A percentile compares a stretch with the other conserved stretches of the same genome.
phyloP scores from a whole-genome alignment of 768 basidiomycete genomes.

The Pulveroboletus sp. region DNA sequence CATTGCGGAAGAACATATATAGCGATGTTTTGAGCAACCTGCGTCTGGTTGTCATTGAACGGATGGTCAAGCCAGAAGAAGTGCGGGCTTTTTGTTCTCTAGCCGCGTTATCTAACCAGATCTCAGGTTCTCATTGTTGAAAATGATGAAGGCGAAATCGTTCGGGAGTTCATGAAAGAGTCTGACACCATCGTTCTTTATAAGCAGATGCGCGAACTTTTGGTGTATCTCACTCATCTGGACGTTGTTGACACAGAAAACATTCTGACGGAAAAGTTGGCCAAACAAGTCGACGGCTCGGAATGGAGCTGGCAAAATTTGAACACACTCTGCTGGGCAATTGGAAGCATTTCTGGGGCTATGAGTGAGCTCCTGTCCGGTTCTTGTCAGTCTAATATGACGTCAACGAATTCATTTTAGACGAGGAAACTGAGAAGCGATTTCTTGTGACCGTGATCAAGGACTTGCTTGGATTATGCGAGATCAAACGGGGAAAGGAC shows the following conservation, averaged over 20 bases:
- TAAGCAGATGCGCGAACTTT: conserved; percentile 96
- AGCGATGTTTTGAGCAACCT: conserved; percentile 92
- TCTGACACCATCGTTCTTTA: conserved; percentile 97
- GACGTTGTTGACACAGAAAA: conserved; percentile 96
- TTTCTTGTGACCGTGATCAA: conserved; percentile 99
- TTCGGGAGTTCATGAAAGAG: conserved; percentile 99
- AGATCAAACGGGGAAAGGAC: conserved; percentile 98
- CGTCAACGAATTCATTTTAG: conserved; percentile 36
- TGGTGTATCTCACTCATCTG: conserved; percentile 96
- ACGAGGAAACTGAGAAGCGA: conserved; percentile 98
- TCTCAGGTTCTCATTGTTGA: conserved; percentile 92
- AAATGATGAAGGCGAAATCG: conserved; percentile 99
- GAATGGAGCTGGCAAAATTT: conserved; percentile 99
- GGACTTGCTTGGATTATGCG: conserved; percentile 93
- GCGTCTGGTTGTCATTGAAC: conserved; percentile 92
- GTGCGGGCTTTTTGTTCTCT: conserved; percentile 38
- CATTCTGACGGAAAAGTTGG: conserved; percentile 94
- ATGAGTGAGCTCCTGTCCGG: conserved; percentile 71
- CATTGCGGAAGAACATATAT: conserved; percentile 90
- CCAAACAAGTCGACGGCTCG: conserved; percentile 93
- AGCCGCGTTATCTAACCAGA: conserved; percentile 5
- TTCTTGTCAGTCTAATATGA: background rate
- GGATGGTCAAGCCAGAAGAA: conserved; percentile 99
- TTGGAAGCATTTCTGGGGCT: conserved; percentile 96
- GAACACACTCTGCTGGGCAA: conserved; percentile 99